Evolutionary conservation across 2,329 filamentous ascomycete genomes (phyloP).

Genomic region (Aspergillus nomiae): DNA sequence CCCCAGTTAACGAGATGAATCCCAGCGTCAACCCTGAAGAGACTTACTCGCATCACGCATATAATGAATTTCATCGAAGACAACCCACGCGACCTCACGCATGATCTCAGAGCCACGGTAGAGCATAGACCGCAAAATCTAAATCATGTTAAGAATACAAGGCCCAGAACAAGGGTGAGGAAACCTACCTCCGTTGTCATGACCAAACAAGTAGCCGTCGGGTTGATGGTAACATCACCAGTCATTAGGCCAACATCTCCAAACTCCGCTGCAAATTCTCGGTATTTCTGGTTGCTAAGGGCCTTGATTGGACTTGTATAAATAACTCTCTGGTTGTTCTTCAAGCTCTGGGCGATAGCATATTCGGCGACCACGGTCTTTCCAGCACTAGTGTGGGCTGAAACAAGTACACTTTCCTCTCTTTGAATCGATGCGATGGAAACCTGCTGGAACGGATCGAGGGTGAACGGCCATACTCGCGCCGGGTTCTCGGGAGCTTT

Average conservation of each 20-base stretch:
- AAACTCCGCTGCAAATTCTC: constrained; percentile 94
- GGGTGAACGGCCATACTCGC: constrained; percentile 79
- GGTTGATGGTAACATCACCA: constrained; percentile 98
- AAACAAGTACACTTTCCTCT: constrained; percentile 94
- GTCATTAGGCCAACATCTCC: constrained; percentile 98
- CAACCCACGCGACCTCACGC: constrained; percentile 97
- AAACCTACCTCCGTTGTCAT: constrained; percentile 83
- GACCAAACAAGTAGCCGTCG: constrained; percentile 93
- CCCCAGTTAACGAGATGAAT: constrained; percentile 18
- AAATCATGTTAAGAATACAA: constrained; percentile 14
- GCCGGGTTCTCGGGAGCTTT: constrained; percentile 86
- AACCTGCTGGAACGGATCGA: constrained; percentile 96
- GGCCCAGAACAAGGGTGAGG: neutral
- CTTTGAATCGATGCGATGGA: constrained; percentile 94
- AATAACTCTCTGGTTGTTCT: constrained; percentile 96
- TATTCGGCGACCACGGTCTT: constrained; percentile 99
- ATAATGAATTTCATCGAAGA: constrained; percentile 99
- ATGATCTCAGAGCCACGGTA: constrained; percentile 98
- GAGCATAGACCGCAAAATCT: constrained; percentile 96
- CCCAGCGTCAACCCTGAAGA: neutral
- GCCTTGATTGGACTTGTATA: constrained; percentile 99
- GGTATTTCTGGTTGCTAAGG: constrained; percentile 96
- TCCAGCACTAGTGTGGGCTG: constrained; percentile 94
- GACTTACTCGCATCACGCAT: constrained; percentile 77
- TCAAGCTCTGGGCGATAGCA: constrained; percentile 94